Conservation (phyloP, 2,329 filamentous ascomycete species). For the Pseudogymnoascus sp. region DNA sequence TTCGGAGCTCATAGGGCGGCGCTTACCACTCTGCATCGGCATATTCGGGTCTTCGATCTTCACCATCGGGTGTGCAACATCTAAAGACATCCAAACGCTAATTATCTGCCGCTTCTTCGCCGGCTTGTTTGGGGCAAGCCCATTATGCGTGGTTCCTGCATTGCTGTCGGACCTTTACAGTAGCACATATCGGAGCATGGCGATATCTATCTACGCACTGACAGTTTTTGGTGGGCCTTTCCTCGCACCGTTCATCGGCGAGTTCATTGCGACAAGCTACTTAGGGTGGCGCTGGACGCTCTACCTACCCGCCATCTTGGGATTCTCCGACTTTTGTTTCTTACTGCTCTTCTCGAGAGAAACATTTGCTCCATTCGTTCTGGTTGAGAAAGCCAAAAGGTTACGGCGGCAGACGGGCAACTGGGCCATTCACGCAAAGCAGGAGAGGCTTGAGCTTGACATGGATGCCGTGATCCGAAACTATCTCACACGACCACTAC, state of each 20-base stretch:
- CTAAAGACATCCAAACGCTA: conserved; percentile 21
- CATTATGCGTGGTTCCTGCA: conserved; percentile 22
- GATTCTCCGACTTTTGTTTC: conserved; percentile 45
- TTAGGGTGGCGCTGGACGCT: conserved; percentile 49
- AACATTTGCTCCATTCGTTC: conserved; percentile 46
- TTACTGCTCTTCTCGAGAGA: conserved; percentile 41
- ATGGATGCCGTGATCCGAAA: neutral
- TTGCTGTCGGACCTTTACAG: conserved; percentile 17
- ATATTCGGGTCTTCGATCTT: conserved; percentile 31
- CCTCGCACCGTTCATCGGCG: conserved; percentile 39
- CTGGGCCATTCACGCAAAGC: neutral
- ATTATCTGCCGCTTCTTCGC: conserved; percentile 19
- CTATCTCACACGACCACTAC: conserved; percentile 43
- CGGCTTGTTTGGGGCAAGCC: conserved; percentile 19
- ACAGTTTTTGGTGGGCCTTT: neutral
- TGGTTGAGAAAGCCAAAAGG: neutral
- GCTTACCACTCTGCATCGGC: conserved; percentile 25
- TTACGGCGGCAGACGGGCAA: neutral
- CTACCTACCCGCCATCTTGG: conserved; percentile 46
- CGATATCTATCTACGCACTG: neutral
- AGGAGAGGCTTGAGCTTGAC: neutral
- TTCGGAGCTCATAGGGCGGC: conserved; percentile 12
- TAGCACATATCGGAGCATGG: neutral
- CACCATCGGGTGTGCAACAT: conserved; percentile 31
- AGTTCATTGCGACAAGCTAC: conserved; percentile 36